These are phyloP conservation scores for Amanita pseudoporphyria DNA, from an alignment of 768 basidiomycete species.

Conservation along the genomic window DNA sequence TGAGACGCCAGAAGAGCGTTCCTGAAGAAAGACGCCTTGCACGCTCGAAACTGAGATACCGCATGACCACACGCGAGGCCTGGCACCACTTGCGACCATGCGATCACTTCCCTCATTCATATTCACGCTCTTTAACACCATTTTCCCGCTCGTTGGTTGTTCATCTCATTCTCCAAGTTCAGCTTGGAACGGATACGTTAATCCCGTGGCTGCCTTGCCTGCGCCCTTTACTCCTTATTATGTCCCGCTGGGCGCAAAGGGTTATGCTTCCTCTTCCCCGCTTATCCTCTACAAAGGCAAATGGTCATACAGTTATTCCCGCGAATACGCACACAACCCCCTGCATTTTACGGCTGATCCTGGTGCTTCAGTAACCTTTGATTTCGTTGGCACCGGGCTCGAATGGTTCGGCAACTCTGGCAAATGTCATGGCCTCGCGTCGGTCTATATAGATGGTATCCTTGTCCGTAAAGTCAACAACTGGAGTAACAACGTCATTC, in stretches of 20 bases:
- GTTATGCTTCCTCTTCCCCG: slow-evolving; percentile 61
- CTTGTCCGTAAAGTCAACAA: slow-evolving; percentile 35
- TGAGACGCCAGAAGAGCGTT: too few relatives aligned
- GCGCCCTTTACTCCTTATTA: slow-evolving; percentile 57
- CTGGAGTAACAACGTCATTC: slow-evolving; percentile 22
- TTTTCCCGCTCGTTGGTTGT: slow-evolving; percentile 10
- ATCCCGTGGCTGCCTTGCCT: slow-evolving; percentile 36
- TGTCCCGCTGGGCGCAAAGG: slow-evolving; percentile 62
- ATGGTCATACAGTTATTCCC: slow-evolving; percentile 49
- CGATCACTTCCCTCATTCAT: slow-evolving; percentile 1
- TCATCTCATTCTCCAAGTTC: slow-evolving; percentile 22
- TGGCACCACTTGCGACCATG: too few relatives aligned
- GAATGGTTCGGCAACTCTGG: slow-evolving; percentile 69
- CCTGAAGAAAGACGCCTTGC: too few relatives aligned
- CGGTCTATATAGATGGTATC: slow-evolving; percentile 50
- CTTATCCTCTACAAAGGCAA: slow-evolving; percentile 50
- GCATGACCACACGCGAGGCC: too few relatives aligned
- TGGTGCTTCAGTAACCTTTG: slow-evolving; percentile 43
- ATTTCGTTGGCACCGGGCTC: slow-evolving; percentile 65
- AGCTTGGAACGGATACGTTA: slow-evolving; percentile 64
- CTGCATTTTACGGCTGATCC: slow-evolving; percentile 38
- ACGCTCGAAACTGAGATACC: too few relatives aligned
- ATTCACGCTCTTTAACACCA: slow-evolving; percentile 3
- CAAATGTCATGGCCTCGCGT: slow-evolving; percentile 41
- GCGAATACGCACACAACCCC: slow-evolving; percentile 38